Evolutionary conservation across 2,329 filamentous ascomycete species (phyloP).

Genomic region (Epichloe aotearoae): DNA sequence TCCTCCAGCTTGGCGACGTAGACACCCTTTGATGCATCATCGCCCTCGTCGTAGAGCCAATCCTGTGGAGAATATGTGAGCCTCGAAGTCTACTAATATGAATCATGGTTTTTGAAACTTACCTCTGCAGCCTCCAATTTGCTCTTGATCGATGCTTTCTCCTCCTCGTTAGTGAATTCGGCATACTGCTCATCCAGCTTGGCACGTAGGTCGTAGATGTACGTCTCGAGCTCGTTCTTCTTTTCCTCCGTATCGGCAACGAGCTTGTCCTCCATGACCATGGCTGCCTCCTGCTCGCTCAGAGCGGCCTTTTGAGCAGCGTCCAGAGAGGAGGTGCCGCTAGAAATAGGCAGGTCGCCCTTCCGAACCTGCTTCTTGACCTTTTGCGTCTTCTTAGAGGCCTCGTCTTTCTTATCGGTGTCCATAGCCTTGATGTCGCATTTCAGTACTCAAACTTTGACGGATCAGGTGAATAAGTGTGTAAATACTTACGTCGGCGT

Average conservation of each 20-base stretch:
- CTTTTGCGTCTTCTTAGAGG: conserved; percentile 82
- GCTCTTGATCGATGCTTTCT: conserved; percentile 74
- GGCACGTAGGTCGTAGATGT: conserved; percentile 91
- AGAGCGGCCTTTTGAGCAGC: conserved; percentile 49
- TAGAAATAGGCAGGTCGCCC: conserved; percentile 79
- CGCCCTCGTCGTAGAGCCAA: conserved; percentile 96
- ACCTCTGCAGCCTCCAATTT: conserved; percentile 84
- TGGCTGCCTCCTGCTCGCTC: conserved; percentile 70
- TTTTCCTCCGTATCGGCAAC: conserved; percentile 97
- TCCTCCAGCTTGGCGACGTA: conserved; percentile 95
- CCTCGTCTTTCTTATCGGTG: conserved; percentile 57
- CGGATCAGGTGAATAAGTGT: neutral
- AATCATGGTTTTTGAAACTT: conserved; percentile 23
- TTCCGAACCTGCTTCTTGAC: conserved; percentile 99
- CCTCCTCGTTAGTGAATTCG: conserved; percentile 79
- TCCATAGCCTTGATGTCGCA: conserved; percentile 57
- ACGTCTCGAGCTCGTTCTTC: conserved; percentile 98
- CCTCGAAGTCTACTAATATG: neutral
- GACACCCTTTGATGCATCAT: conserved; percentile 84
- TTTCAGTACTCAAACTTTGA: neutral
- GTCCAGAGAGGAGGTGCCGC: conserved; percentile 72
- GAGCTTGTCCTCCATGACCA: conserved; percentile 98
- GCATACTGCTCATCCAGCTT: conserved; percentile 89
- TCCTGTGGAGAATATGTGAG: conserved; percentile 46
- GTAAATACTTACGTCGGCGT: conserved; percentile 55